Conservation (phyloP, 305 asterid genomes). For the Fraxinus platypoda region DNA sequence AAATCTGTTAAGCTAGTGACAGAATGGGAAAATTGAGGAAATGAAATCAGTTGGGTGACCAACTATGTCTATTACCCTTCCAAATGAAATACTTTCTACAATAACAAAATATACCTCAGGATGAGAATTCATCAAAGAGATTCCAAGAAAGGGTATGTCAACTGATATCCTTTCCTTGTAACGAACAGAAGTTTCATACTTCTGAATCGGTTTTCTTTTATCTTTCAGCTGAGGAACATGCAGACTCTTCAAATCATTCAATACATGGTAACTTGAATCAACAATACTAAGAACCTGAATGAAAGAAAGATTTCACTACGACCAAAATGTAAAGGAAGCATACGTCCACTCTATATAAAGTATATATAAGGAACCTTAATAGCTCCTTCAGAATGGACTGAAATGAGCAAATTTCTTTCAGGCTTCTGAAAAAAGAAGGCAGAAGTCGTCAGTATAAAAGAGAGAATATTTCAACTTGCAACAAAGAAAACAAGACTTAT, state of each 20-base stretch:
- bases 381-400: constrained; percentile 98
- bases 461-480: constrained; percentile 12
- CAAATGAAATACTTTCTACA: constrained; percentile 5
- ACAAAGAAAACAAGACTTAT: background rate
- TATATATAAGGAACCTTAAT: constrained; percentile 55
- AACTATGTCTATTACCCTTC: background rate
- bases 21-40: background rate
- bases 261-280: constrained; percentile 79
- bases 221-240: constrained; percentile 51
- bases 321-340: constrained; percentile 23
- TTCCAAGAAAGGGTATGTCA: constrained; percentile 81
- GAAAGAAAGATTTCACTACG: constrained; percentile 15
- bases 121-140: constrained; percentile 81
- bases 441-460: constrained; percentile 23
- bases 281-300: constrained; percentile 86
- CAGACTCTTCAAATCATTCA: constrained; percentile 66
- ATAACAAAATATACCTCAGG: constrained; percentile 63
- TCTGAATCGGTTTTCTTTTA: constrained; percentile 50
- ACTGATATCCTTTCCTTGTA: constrained; percentile 68
- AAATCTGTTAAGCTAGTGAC: background rate
- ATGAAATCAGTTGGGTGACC: background rate
- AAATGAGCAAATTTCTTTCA: constrained; percentile 73
- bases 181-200: constrained; percentile 43
- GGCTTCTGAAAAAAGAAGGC: constrained; percentile 65
- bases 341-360: constrained; percentile 18